These are phyloP conservation scores for Debaryomyces sp. DNA, from an alignment of 1,139 yeast species.

Conservation along the genomic window DNA sequence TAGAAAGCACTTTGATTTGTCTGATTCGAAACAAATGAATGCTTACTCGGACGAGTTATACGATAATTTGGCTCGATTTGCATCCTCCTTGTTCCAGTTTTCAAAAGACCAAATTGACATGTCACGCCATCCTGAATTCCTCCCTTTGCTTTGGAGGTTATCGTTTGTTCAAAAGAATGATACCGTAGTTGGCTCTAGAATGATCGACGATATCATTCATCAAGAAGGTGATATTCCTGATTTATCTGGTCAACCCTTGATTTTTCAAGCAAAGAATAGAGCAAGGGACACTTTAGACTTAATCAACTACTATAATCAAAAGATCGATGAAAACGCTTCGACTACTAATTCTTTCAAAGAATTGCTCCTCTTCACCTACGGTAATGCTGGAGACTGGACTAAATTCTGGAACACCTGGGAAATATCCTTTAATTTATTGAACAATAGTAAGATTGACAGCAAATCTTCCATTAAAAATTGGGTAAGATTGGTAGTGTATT, in stretches of 20 bases:
- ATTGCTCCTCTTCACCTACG: constrained; percentile 38
- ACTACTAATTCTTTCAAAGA: constrained; percentile 30
- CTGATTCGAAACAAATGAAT: neutral
- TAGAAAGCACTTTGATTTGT: constrained; percentile 11
- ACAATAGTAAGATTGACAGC: constrained; percentile 11
- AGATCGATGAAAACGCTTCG: constrained; percentile 9
- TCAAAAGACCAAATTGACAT: constrained; percentile 28
- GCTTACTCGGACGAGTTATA: constrained; percentile 16
- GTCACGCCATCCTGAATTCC: constrained; percentile 28
- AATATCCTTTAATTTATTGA: constrained; percentile 18
- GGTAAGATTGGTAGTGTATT: constrained; percentile 39
- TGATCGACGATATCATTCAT: constrained; percentile 29
- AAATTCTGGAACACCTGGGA: constrained; percentile 49
- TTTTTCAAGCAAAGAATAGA: constrained; percentile 28
- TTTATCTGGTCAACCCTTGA: constrained; percentile 10
- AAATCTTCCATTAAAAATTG: constrained; percentile 21
- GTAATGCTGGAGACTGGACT: constrained; percentile 42
- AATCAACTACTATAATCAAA: constrained; percentile 23
- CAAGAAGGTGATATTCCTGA: constrained; percentile 15
- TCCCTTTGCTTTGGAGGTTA: constrained; percentile 41
- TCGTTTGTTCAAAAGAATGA: constrained; percentile 17
- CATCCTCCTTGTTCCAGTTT: constrained; percentile 29
- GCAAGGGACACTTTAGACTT: constrained; percentile 35
- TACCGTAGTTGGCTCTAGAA: constrained; percentile 26
- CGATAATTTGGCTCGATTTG: constrained; percentile 30